Base-by-base conservation (phyloP, 108 stramenopile species). In the Conticribra guillardii region DNA sequence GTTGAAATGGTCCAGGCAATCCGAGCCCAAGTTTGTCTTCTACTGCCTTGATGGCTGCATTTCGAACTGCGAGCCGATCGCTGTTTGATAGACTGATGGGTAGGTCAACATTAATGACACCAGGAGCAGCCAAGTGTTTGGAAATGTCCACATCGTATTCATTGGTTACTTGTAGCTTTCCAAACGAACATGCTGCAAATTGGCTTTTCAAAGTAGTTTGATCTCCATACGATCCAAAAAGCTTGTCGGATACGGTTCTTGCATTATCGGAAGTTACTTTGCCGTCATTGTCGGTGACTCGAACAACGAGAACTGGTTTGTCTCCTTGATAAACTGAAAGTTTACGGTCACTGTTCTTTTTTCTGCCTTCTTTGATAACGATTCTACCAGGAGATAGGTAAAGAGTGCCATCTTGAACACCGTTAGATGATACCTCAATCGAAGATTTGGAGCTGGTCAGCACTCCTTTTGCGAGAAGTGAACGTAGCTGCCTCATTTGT, bases 151-250 rank as follows among this genome's bases (percentile, higher is more conserved):
- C 41, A 1, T 23, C 41, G 51, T 69, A 69, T 18, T 45, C 55
- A 58, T 57, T 69, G 21, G 56, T 69, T 23, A 69, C 4, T 16
- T 31, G 44, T 31, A 79, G 54, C 37, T 84, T 51, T 16, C 60
- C 71, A 59, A 80, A 53, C 0, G 73, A 74, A 26, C 67, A 69
- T 16, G 67, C 73, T 4, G 33, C 57, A 2, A 69, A 69, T 41
- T 74, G 73, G 32, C 48, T 56, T 22, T 60, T 68, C 46, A 74
- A n/a, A 37, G 48, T 73, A 15, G 45, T 15, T 3, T 16, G 8
- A 55, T 73, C 72, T 11, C 65, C 79, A 17, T 16, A 27, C 7
- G 71, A 60, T 18, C 79, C 79, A 67, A 80, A 74, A 28, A 80
- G 23, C 50, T 80, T 80, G 46, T 80, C 79, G 17, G 74, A 71